Percentiles rank a stretch among this genome's conserved stretches.
These are phyloP conservation scores for Pneumocystis wakefieldiae DNA, from an alignment of 1,139 yeast genomes.

Conservation along the genomic window DNA sequence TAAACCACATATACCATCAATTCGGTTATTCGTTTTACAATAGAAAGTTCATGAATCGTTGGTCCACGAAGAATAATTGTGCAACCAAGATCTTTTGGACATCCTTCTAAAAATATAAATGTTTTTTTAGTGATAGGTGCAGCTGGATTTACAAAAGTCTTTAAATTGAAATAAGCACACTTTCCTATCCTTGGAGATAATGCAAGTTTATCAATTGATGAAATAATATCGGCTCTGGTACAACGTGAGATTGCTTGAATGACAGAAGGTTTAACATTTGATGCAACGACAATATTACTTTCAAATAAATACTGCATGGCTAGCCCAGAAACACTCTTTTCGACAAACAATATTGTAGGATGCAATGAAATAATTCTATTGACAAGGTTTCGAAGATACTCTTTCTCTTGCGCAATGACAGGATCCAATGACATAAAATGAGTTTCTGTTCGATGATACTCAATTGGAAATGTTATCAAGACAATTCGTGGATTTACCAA, in stretches of 20 bases:
- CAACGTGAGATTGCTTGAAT: slow-evolving; percentile 65
- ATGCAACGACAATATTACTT: slow-evolving; percentile 57
- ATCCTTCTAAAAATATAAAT: slow-evolving; percentile 63
- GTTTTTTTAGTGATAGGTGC: slow-evolving; percentile 40
- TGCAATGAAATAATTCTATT: slow-evolving; percentile 59
- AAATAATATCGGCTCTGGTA: slow-evolving; percentile 67
- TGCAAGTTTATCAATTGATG: slow-evolving; percentile 50
- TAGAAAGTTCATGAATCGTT: slow-evolving; percentile 38
- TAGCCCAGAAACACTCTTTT: slow-evolving; percentile 69
- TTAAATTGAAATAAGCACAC: slow-evolving; percentile 58
- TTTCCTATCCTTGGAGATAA: slow-evolving; percentile 50
- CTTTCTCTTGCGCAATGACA: slow-evolving; percentile 75
- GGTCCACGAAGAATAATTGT: slow-evolving; percentile 75
- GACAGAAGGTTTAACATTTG: slow-evolving; percentile 68
- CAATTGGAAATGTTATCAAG: slow-evolving; percentile 76
- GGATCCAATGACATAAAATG: slow-evolving; percentile 69
- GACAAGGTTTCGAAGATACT: slow-evolving; percentile 67
- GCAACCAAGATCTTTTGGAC: slow-evolving; percentile 60
- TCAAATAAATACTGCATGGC: slow-evolving; percentile 60
- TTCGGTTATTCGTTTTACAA: slow-evolving; percentile 65
- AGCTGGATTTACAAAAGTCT: slow-evolving; percentile 41
- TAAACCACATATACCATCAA: slow-evolving; percentile 64
- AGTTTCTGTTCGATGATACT: slow-evolving; percentile 55
- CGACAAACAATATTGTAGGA: slow-evolving; percentile 70
- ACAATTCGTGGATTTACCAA: slow-evolving; percentile 61